phyloP scores from a whole-genome alignment of 2,329 filamentous ascomycete genomes.

The Chaetomium sp. region DNA sequence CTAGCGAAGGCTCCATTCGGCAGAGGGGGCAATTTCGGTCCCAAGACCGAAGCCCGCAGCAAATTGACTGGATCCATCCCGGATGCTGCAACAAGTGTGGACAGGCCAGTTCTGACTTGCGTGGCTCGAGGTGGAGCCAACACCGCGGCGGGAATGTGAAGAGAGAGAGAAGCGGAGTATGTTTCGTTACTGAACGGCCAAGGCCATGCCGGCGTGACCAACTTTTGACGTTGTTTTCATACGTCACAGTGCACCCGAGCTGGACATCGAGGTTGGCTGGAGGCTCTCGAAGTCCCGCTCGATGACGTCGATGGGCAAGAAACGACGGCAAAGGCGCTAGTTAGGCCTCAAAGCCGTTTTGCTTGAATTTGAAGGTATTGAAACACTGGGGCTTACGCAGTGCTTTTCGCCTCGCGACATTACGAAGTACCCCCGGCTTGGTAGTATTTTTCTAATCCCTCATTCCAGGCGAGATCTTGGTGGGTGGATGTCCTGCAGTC shows the following conservation, averaged over 20 bases:
- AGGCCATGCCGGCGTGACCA: conserved; percentile 14
- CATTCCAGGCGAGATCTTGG: not conserved
- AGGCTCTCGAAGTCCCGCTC: conserved; percentile 22
- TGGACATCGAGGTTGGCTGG: conserved; percentile 10
- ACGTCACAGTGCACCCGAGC: conserved; percentile 25
- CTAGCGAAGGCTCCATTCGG: not conserved
- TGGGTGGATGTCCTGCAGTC: conserved; percentile 1
- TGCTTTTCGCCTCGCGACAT: not conserved
- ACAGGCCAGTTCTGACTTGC: not conserved
- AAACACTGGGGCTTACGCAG: not conserved
- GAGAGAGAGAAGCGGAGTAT: not conserved
- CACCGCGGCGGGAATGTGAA: not conserved
- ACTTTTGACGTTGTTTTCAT: conserved; percentile 23
- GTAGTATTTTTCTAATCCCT: not conserved
- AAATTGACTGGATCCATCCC: not conserved
- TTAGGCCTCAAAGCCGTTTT: conserved; percentile 1
- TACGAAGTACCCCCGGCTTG: not conserved
- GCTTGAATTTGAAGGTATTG: not conserved
- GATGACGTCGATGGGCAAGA: conserved; percentile 30
- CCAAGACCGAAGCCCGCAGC: not conserved
- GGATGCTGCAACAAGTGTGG: not conserved
- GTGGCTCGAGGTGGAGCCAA: not conserved
- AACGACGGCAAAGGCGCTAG: conserved; percentile 3
- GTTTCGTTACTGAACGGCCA: not conserved
- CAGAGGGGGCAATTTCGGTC: not conserved